These are phyloP conservation scores for Gnomoniopsis smithogilvyi DNA, from an alignment of 2,329 filamentous ascomycete species.

Conservation along the genomic window DNA sequence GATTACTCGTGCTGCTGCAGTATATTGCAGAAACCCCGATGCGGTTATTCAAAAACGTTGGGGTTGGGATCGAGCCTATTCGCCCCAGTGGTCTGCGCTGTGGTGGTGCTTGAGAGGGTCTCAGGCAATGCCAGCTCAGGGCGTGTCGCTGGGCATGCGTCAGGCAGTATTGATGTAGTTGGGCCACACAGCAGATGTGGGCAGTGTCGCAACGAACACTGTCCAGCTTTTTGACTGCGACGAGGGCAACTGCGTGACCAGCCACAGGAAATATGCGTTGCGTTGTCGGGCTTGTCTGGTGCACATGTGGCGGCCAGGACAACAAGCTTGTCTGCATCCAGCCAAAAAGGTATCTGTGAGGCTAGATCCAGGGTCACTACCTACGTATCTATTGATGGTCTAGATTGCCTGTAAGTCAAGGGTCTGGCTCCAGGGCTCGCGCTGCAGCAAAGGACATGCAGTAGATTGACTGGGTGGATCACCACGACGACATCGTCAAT, in stretches of 20 bases:
- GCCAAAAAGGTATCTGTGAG: not conserved
- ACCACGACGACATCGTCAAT: not conserved
- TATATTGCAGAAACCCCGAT: conserved; percentile 1
- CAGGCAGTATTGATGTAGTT: conserved; percentile 1
- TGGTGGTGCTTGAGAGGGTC: not conserved
- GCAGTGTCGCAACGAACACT: conserved; percentile 8
- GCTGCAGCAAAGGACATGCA: not conserved
- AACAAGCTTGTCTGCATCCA: not conserved
- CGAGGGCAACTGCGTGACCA: not conserved
- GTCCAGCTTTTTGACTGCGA: not conserved
- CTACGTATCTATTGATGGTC: not conserved
- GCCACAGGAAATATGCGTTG: conserved; percentile 4
- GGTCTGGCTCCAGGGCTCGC: not conserved
- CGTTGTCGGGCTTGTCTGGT: not conserved
- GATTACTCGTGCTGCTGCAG: conserved; percentile 11
- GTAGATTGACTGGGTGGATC: not conserved
- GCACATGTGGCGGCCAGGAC: not conserved
- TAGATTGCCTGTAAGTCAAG: not conserved
- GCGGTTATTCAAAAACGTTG: not conserved
- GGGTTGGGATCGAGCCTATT: conserved; percentile 14
- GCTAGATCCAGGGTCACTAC: not conserved
- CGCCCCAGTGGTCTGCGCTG: conserved; percentile 6
- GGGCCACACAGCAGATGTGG: conserved; percentile 7
- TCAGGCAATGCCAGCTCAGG: conserved; percentile 4
- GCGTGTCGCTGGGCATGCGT: conserved; percentile 8